Base-by-base conservation (phyloP, 805 yeast species). In the Candida morakotiae region DNA sequence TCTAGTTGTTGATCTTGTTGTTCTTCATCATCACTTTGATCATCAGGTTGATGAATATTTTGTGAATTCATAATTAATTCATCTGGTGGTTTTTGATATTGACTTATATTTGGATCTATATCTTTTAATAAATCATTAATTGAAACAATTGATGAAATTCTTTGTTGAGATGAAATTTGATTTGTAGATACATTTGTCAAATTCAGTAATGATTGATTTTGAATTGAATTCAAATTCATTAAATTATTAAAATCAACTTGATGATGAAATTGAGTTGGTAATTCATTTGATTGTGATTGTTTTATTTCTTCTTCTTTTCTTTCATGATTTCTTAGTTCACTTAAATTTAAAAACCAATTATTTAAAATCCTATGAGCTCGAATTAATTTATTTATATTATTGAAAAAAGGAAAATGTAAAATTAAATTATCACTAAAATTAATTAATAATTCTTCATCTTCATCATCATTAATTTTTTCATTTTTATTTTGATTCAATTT, bases 371-470 rank as follows among this genome's bases (percentile, higher is more conserved):
- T 33, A 33, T 52, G 44, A 7, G 60, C 48, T 17, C 54, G 37
- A n/a, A 57, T 56, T 23, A 56, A 42, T 39, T 52, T 54, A 40
- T 55, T 56, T 31, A 53, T 52, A 37, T 55, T 53, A 39, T 53
- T 54, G 40, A 52, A 54, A 30, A 54, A 50, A 15, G 58, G 53
- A 30, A 56, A 56, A 39, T 54, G 56, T 30, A 46, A 40, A 17
- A 46, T 49, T 28, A 56, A 45, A 31, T 52, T 45, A 23, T 53
- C 54, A 31, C 53, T 50, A 34, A 39, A 55, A 17, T 36, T 36
- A 4, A 48, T 37, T 21, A 48, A 36, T 9, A 31, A 24, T 22
- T 30, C 31, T 21, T 41, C 31, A 25, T 41, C 32, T 13, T 16
- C 17, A 14, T 14, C 27, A 39, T 35, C 24, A 47, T 25, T 41